Conservation (phyloP, 768 basidiomycete species). For the Leucocoprinus leucothites region DNA sequence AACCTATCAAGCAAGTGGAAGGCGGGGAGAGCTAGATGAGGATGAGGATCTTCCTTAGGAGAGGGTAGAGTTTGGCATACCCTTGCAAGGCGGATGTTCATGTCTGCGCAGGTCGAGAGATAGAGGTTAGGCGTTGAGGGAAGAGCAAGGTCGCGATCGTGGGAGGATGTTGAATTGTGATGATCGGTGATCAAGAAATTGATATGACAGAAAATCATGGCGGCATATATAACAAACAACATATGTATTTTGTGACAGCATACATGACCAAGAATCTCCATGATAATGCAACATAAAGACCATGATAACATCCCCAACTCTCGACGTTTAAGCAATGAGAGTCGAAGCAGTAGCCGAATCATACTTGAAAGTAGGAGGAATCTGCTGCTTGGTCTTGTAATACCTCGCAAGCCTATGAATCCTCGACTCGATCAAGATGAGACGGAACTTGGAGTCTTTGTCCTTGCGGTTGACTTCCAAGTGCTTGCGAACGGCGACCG, state of each 20-base stretch:
- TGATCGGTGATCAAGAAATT: too few relatives aligned
- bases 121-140: too few relatives aligned
- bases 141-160: too few relatives aligned
- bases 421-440: slow-evolving; percentile 98
- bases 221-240: too few relatives aligned
- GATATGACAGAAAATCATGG: too few relatives aligned
- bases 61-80: slow-evolving; percentile 22
- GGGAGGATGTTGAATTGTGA: too few relatives aligned
- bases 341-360: slow-evolving; percentile 95
- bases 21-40: slow-evolving; percentile 16
- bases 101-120: slow-evolving; percentile 15
- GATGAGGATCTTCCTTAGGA: slow-evolving; percentile 13
- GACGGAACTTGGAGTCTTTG: slow-evolving; percentile 94
- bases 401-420: slow-evolving; percentile 97
- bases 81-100: slow-evolving; percentile 53
- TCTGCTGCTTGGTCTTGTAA: slow-evolving; percentile 98
- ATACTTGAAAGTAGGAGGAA: slow-evolving; percentile 98
- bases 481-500: slow-evolving; percentile 98
- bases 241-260: too few relatives aligned
- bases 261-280: too few relatives aligned
- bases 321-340: slow-evolving; percentile 73
- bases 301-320: too few relatives aligned
- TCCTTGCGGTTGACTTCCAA: slow-evolving; percentile 97
- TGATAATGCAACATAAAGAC: too few relatives aligned
- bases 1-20: slow-evolving; percentile 46